A percentile compares a stretch with the other conserved stretches of the same genome.
Conservation (phyloP, 108 stramenopile species). For the Mediolabrus comicus region DNA sequence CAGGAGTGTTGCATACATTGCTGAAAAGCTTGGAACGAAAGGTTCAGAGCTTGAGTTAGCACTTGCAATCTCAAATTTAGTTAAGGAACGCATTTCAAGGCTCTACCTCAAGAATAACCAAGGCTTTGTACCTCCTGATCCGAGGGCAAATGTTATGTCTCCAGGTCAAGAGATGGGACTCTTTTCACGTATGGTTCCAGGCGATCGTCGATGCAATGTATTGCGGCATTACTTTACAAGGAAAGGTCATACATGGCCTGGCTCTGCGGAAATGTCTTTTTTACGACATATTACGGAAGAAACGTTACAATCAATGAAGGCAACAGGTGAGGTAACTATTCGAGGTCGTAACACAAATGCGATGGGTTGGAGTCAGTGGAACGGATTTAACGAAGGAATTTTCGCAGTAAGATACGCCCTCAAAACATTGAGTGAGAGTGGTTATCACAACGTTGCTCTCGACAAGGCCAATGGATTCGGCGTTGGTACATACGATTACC, state of each 20-base stretch:
- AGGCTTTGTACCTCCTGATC: slow-evolving; percentile 34
- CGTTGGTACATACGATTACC: slow-evolving; percentile 44
- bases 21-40: slow-evolving; percentile 13
- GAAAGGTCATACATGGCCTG: slow-evolving; percentile 45
- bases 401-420: slow-evolving; percentile 37
- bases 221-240: slow-evolving; percentile 36
- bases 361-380: slow-evolving; percentile 50
- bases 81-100: slow-evolving; percentile 22
- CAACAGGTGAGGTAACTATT: slow-evolving; percentile 28
- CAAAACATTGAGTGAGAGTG: slow-evolving; percentile 46
- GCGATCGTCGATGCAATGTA: slow-evolving; percentile 26
- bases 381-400: slow-evolving; percentile 47
- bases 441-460: slow-evolving; percentile 40
- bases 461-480: slow-evolving; percentile 44
- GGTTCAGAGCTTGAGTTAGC: not conserved
- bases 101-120: slow-evolving; percentile 39
- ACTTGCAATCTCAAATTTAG: slow-evolving; percentile 12
- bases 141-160: slow-evolving; percentile 1
- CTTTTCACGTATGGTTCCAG: slow-evolving; percentile 40
- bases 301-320: slow-evolving; percentile 23
- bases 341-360: slow-evolving; percentile 17
- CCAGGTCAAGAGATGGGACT: slow-evolving; percentile 46
- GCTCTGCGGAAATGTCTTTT: slow-evolving; percentile 21
- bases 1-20: slow-evolving; percentile 43
- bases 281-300: slow-evolving; percentile 1